Percentiles rank a stretch among this genome's conserved stretches.
phyloP scores from a whole-genome alignment of 768 basidiomycete species.

The Roridomyces roridus region DNA sequence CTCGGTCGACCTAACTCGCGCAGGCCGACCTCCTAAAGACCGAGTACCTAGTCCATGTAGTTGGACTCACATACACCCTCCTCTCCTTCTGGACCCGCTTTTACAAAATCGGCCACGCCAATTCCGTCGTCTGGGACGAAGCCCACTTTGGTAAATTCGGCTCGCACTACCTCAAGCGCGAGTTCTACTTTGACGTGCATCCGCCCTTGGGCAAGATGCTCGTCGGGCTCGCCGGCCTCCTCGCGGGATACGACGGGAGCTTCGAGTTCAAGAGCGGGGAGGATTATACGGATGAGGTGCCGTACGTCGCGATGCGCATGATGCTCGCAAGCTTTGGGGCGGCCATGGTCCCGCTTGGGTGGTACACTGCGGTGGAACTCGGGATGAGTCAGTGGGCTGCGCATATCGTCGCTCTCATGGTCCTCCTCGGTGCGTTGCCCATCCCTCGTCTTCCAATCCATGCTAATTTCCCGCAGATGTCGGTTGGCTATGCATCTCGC shows the following conservation, averaged over 20 bases:
- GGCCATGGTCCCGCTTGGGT: conserved; percentile 92
- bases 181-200: conserved; percentile 99
- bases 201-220: conserved; percentile 99
- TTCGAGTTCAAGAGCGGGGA: conserved; percentile 96
- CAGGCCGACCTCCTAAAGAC: too few relatives aligned
- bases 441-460: background rate
- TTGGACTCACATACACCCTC: conserved; percentile 76
- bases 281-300: conserved; percentile 82
- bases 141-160: conserved; percentile 99
- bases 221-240: conserved; percentile 89
- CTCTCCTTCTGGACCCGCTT: conserved; percentile 95
- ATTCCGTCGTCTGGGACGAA: conserved; percentile 97
- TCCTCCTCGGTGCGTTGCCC: conserved; percentile 74
- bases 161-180: conserved; percentile 96
- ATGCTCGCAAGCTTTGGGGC: conserved; percentile 95
- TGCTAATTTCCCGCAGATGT: conserved; percentile 63
- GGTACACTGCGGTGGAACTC: conserved; percentile 95
- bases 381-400: conserved; percentile 90
- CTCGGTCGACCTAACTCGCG: too few relatives aligned
- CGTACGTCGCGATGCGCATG: conserved; percentile 94
- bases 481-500: conserved; percentile 95
- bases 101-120: conserved; percentile 87
- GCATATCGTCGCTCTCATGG: conserved; percentile 94
- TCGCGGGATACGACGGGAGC: conserved; percentile 89
- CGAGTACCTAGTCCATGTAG: too few relatives aligned